These are phyloP conservation scores for Paraphysoderma sedebokerense DNA, from an alignment of 371 early-diverging fungal species.

Conservation along the genomic window DNA sequence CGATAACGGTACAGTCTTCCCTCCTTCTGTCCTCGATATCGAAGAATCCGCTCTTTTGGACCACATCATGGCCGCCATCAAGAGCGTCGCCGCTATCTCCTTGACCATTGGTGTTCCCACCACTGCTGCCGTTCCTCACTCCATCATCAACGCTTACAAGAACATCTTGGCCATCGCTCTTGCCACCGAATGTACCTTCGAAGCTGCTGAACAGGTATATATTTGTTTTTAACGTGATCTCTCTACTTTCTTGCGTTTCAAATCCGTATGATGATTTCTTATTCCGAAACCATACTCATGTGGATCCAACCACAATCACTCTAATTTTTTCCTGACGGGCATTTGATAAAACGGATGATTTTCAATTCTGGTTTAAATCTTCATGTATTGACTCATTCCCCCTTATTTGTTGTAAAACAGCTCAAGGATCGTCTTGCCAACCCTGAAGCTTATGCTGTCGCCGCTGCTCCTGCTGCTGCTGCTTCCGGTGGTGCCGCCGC, in stretches of 20 bases:
- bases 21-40: conserved; percentile 82
- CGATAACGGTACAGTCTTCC: conserved; percentile 87
- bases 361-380: not conserved
- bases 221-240: conserved; percentile 1
- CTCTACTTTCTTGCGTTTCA: not conserved
- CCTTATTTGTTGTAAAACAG: conserved; percentile 12
- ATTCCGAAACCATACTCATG: conserved; percentile 10
- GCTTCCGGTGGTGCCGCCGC: conserved; percentile 25
- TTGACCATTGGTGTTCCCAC: conserved; percentile 88
- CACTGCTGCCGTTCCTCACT: conserved; percentile 93
- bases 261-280: conserved; percentile 8
- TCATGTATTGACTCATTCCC: not conserved
- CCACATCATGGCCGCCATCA: conserved; percentile 63
- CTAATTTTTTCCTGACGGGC: conserved; percentile 66
- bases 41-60: conserved; percentile 65
- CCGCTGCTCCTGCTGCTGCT: conserved; percentile 35
- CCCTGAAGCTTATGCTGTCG: conserved; percentile 64
- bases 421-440: conserved; percentile 80
- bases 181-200: conserved; percentile 87
- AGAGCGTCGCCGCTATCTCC: conserved; percentile 83
- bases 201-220: conserved; percentile 68
- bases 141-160: conserved; percentile 93
- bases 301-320: conserved; percentile 42
- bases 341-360: conserved; percentile 6
- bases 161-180: conserved; percentile 79